phyloP scores from a whole-genome alignment of 176 grass and related monocot species.

The Pontederia crassipes region DNA sequence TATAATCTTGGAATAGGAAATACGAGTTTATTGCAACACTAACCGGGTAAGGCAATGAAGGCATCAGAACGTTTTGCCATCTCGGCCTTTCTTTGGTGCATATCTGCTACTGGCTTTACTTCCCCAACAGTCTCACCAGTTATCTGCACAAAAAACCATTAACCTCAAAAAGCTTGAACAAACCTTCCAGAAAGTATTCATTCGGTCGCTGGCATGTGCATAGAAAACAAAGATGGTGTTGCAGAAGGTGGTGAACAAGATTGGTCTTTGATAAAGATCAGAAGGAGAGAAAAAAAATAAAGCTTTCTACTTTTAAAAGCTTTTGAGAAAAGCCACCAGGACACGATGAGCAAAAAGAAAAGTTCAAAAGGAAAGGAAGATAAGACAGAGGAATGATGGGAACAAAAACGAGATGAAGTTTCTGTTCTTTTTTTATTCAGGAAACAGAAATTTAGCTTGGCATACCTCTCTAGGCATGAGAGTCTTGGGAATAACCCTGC shows the following conservation, averaged over 20 bases:
- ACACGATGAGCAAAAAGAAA: neutral
- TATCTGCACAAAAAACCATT: conserved; percentile 38
- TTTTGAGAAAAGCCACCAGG: neutral
- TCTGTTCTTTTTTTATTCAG: no score
- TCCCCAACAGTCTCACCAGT: conserved; percentile 92
- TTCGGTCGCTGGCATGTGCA: no score
- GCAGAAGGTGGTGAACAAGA: neutral
- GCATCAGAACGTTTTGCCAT: conserved; percentile 98
- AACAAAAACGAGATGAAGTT: no score
- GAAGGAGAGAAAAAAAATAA: neutral
- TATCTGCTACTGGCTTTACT: conserved; percentile 79
- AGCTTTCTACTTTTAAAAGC: neutral
- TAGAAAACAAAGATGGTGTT: conserved; percentile 1
- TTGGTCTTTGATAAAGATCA: neutral
- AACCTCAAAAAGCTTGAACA: conserved; percentile 13
- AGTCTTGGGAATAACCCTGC: conserved; percentile 99
- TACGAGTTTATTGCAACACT: no score
- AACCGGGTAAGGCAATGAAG: conserved; percentile 92
- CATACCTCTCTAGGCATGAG: conserved; percentile 97
- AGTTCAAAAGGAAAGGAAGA: no score
- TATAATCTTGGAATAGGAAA: no score
- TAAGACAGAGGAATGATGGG: no score
- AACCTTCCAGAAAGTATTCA: neutral
- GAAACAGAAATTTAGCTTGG: neutral
- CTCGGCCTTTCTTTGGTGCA: conserved; percentile 99